Evolutionary conservation across 2,329 filamentous ascomycete species (phyloP), one percentile per base, ranked within the genome.

Genomic region (Cercospora sp.): DNA sequence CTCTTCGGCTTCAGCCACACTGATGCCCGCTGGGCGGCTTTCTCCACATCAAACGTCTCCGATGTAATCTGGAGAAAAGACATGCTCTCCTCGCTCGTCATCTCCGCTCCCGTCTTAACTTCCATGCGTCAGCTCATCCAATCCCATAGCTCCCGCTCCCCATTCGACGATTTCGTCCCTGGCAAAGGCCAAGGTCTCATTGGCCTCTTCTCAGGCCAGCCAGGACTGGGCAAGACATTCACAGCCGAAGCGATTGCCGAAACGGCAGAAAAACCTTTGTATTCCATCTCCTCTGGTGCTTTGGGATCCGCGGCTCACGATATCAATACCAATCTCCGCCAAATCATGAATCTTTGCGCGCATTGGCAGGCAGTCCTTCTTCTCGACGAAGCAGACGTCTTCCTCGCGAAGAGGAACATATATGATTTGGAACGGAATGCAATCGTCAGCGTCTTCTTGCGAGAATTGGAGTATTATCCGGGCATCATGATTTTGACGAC

Each of bases 381-480:
- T 3, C 70, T 81, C 3, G 79, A 81, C 68, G 77, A 81, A 69
- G 79, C 77, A 7, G 79, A 81, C 65, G 75, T 80, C 9, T 81
- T 81, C 34, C 70, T 77, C 2, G 74, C 87, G 74, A 77, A 81
- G 61, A 87, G 92, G 1, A 91, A 95, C 73, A 89, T 94, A 61
- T 89, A 92, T 75, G 91, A 94, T 73, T 89, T 94, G 64, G 89
- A 93, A 75, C 89, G 92, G 65, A 95, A 96, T 74, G 90, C 90
- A 0, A 86, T 94, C 1, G 92, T 96, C 61, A 91, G 89, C 77
- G 91, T 96, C 71, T 96, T 96, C 82, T 82, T 96, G 2, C 88
- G 92, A 0, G 85, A 93, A 66, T 83, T 96, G 0, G 93, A 97
- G 78, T 96, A 96, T 78, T 96, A 97, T 0, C 95, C 91, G 75